These are phyloP conservation scores for Fusarium sp. DNA, from an alignment of 2,329 filamentous ascomycete genomes.

Conservation along the genomic window DNA sequence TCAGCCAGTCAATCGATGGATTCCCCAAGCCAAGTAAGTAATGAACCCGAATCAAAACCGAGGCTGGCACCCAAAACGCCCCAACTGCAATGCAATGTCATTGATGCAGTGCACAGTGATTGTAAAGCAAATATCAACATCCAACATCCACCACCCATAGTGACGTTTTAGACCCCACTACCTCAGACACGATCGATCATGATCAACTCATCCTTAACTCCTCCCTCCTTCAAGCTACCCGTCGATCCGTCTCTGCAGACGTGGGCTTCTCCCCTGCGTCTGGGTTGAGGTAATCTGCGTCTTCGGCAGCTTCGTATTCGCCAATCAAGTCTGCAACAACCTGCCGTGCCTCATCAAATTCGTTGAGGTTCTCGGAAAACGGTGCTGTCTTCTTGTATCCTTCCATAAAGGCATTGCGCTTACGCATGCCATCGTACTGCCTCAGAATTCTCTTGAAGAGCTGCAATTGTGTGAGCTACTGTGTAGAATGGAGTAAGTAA, in stretches of 20 bases:
- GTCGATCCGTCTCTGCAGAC: conserved; percentile 63
- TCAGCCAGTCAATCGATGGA: neutral
- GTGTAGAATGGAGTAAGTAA: neutral
- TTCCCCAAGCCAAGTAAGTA: neutral
- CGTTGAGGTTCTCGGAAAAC: conserved; percentile 88
- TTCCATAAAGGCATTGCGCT: conserved; percentile 96
- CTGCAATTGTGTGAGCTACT: conserved; percentile 46
- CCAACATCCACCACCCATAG: conserved; percentile 24
- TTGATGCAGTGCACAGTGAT: neutral
- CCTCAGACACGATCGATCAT: conserved; percentile 1
- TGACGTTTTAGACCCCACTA: conserved; percentile 15
- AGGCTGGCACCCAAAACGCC: conserved; percentile 33
- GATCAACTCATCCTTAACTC: neutral
- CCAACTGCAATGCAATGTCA: neutral
- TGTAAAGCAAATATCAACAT: conserved; percentile 29
- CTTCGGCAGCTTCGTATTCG: conserved; percentile 96
- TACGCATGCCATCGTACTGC: conserved; percentile 93
- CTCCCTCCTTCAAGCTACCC: conserved; percentile 49
- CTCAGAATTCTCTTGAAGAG: conserved; percentile 93
- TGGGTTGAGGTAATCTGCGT: conserved; percentile 87
- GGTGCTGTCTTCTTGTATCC: conserved; percentile 95
- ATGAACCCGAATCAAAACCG: conserved; percentile 17
- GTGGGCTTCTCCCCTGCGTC: conserved; percentile 65
- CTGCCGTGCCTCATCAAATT: conserved; percentile 94
- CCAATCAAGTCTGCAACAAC: conserved; percentile 91